Evolutionary conservation across 2,329 filamentous ascomycete species (phyloP).

Genomic region (Cercospora sp.): DNA sequence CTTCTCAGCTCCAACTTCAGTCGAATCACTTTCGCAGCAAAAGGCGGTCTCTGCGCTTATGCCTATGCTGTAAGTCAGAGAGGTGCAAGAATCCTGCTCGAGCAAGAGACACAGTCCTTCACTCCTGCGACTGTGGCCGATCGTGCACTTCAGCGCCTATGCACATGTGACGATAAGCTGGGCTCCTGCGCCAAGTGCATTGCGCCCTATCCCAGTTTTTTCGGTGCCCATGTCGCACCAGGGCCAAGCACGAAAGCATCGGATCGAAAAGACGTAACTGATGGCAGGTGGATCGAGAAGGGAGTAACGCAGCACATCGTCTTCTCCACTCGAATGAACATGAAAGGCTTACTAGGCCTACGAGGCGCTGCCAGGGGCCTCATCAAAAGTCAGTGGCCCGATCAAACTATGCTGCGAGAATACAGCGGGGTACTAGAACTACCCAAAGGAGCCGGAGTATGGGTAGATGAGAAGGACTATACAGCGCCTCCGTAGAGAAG

Average conservation of each 20-base stretch:
- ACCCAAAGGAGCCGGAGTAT: not conserved
- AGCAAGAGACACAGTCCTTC: not conserved
- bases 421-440: not conserved
- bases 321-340: constrained; percentile 1
- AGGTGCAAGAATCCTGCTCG: not conserved
- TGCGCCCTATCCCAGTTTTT: not conserved
- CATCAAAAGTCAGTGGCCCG: constrained; percentile 7
- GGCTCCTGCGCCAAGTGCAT: not conserved
- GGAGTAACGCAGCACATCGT: not conserved
- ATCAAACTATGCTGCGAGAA: not conserved
- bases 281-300: not conserved
- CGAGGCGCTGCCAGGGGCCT: not conserved
- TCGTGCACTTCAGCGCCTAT: not conserved
- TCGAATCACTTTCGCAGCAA: not conserved
- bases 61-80: constrained; percentile 6
- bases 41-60: not conserved
- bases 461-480: not conserved
- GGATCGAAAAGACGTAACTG: not conserved
- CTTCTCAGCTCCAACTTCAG: too few species aligned
- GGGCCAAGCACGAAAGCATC: not conserved
- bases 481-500: not conserved
- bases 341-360: not conserved
- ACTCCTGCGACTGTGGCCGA: not conserved
- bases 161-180: not conserved
- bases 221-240: not conserved